A percentile compares a stretch with the other conserved stretches of the same genome.
phyloP scores from a whole-genome alignment of 2,329 filamentous ascomycete species.

The Epichloe bromicola region DNA sequence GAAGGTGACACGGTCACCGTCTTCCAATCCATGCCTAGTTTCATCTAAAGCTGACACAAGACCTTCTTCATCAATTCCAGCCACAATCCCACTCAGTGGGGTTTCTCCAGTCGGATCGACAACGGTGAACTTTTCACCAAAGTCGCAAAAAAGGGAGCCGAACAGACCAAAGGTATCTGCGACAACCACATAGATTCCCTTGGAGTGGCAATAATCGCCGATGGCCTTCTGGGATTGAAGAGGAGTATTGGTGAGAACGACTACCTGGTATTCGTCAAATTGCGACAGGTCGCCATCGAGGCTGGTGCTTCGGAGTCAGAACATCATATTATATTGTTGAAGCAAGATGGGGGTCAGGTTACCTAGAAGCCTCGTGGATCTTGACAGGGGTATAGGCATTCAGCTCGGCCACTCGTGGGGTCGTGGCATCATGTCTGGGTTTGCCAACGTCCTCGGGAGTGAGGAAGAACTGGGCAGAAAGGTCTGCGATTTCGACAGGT shows the following conservation, averaged over 20 bases:
- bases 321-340: not conserved
- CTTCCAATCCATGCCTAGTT: conserved; percentile 85
- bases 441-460: conserved; percentile 80
- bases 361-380: conserved; percentile 52
- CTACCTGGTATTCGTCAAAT: conserved; percentile 82
- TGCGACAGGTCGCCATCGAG: conserved; percentile 65
- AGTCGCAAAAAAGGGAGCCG: conserved; percentile 97
- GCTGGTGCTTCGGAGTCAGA: conserved; percentile 24
- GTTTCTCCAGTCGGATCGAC: conserved; percentile 86
- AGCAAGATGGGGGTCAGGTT: conserved; percentile 11
- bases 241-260: conserved; percentile 78
- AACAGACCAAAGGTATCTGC: conserved; percentile 90
- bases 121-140: conserved; percentile 85
- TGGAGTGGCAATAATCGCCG: conserved; percentile 85
- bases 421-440: conserved; percentile 74
- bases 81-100: conserved; percentile 75
- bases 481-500: conserved; percentile 70
- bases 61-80: conserved; percentile 78
- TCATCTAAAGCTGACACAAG: conserved; percentile 89
- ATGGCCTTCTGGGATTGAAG: conserved; percentile 71
- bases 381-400: conserved; percentile 92
- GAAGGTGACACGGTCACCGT: conserved; percentile 94
- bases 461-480: conserved; percentile 97
- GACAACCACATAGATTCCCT: conserved; percentile 81
- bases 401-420: conserved; percentile 80